Evolutionary conservation across 306 rosid genomes (phyloP), one percentile per base, ranked within the genome.

Genomic region (Myrica gale): DNA sequence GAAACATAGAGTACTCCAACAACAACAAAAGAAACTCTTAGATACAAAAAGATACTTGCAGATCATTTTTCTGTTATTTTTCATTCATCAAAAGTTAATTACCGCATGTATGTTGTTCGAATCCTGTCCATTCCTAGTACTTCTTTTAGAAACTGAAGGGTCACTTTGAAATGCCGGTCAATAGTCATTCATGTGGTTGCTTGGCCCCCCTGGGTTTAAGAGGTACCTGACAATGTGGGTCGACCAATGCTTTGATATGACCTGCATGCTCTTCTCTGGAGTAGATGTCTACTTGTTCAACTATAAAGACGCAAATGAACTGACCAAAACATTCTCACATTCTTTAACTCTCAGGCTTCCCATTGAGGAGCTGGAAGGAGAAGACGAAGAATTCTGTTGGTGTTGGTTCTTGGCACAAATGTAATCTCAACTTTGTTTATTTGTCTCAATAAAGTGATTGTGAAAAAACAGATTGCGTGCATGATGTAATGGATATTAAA

Each of bases 381-480:
- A 68, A 55, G 74, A 44, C 32, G 3, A 70, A 68, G 69, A 50
- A 20, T 32, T 78, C 56, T 54, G 69, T 52, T 42, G 19, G 17
- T 57, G 50, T n/a, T n/a, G 4, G 71, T 15, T 47, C 37, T 63
- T 68, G 16, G 19, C 26, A 79, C 66, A 69, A 60, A 78, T 21
- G 55, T 61, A 41, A 17, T 53, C 11, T 39, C 66, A 47, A 54
- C 13, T 57, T 79, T 63, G 50, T 60, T 54, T 46, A 76, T 77
- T 74, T 54, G 80, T 41, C 72, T 73, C 39, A 79, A 85, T 78
- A 78, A 82, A 78, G 19, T 70, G 80, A 63, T 70, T 75, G 78
- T 78, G 68, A 39, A 55, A 51, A 32, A 67, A 81, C 42, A 50
- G 11, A 55, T 26, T 55, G 80, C 45, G 63, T 70, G 13, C 71